phyloP scores from a whole-genome alignment of 306 rosid species.

The Cucurbita maxima region DNA sequence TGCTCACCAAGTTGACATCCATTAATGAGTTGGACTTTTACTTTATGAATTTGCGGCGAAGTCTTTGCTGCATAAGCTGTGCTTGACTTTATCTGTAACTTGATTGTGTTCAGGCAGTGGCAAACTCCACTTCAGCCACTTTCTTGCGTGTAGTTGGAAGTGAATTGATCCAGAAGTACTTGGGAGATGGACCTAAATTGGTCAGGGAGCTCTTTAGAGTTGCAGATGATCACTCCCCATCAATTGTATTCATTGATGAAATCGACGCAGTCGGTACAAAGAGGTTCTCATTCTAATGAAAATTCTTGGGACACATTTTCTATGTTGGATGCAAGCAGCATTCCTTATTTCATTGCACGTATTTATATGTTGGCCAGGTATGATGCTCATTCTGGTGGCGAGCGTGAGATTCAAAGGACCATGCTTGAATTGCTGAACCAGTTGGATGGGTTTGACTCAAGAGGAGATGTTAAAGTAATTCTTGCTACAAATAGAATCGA shows the following conservation, averaged over 20 bases:
- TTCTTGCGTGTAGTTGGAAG: conserved; percentile 99
- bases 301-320: neutral
- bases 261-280: conserved; percentile 96
- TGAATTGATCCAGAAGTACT: conserved; percentile 88
- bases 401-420: conserved; percentile 94
- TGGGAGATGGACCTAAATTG: conserved; percentile 96
- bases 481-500: conserved; percentile 95
- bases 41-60: neutral
- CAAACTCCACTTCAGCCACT: conserved; percentile 96
- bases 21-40: neutral
- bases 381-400: conserved; percentile 98
- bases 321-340: neutral
- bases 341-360: neutral
- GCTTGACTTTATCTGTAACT: neutral
- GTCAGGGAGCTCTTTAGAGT: conserved; percentile 97
- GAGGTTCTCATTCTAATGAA: conserved; percentile 29
- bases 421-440: conserved; percentile 94
- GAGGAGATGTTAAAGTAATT: conserved; percentile 96
- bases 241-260: conserved; percentile 96
- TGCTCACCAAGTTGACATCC: too few relatives aligned
- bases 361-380: conserved; percentile 28
- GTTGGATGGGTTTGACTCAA: conserved; percentile 91
- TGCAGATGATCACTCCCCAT: conserved; percentile 95
- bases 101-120: conserved; percentile 65
- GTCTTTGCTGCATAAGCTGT: neutral